These are phyloP conservation scores for Solidago caesia DNA, from an alignment of 129 eudicot genomes.

Conservation along the genomic window DNA sequence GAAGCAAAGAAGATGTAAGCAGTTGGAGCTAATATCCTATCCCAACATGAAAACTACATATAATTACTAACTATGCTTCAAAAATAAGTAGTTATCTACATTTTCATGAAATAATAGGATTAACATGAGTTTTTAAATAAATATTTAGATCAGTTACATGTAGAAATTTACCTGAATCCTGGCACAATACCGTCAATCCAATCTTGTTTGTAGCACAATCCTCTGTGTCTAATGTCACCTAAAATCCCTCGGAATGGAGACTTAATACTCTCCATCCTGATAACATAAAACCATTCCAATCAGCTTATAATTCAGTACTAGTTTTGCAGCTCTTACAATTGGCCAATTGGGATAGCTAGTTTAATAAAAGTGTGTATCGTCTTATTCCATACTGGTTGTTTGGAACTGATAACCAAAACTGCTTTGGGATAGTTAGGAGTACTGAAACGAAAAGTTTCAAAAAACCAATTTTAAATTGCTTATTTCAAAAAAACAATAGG, in stretches of 20 bases:
- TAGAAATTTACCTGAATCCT: conserved; percentile 43
- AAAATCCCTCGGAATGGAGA: conserved; percentile 50
- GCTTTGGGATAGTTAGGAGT: too few relatives aligned
- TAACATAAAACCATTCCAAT: background rate
- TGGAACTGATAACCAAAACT: too few relatives aligned
- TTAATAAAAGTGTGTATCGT: too few relatives aligned
- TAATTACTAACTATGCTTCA: too few relatives aligned
- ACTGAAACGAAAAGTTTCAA: too few relatives aligned
- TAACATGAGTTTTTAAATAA: background rate
- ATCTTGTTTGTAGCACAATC: conserved; percentile 56
- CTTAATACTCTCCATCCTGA: conserved; percentile 43
- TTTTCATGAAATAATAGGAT: background rate
- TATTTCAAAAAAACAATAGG: too few relatives aligned
- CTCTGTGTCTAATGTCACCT: conserved; percentile 48
- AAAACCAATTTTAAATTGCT: too few relatives aligned
- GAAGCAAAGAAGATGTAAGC: conserved; percentile 53
- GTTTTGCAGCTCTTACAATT: too few relatives aligned
- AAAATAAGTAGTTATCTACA: too few relatives aligned
- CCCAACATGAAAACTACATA: background rate
- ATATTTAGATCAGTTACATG: background rate
- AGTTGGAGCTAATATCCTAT: conserved; percentile 53
- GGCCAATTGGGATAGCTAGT: too few relatives aligned
- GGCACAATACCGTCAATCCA: conserved; percentile 55
- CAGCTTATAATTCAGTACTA: background rate
- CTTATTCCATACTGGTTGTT: background rate